Evolutionary conservation across 1,139 yeast genomes (phyloP).

Genomic region (Protomyces gravidus): DNA sequence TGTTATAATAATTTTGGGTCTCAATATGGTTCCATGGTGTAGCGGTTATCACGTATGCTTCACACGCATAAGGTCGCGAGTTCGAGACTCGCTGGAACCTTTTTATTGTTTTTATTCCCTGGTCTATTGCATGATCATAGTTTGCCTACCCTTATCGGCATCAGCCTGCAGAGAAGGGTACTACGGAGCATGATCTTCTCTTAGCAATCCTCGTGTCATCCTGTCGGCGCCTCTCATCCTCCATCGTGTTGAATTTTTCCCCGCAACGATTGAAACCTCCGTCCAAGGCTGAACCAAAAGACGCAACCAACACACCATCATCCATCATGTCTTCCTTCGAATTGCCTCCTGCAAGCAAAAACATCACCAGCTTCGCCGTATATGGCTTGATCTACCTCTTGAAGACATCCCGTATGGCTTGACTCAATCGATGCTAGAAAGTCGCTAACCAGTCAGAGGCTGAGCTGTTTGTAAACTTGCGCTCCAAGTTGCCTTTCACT

Average conservation of each 20-base stretch:
- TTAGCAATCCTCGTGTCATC: too few relatives aligned
- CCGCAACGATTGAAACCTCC: too few relatives aligned
- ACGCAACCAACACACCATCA: slow-evolving; percentile 2
- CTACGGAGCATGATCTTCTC: too few relatives aligned
- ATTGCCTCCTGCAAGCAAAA: not conserved
- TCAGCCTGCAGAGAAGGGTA: too few relatives aligned
- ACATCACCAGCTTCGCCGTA: not conserved
- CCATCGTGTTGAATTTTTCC: too few relatives aligned
- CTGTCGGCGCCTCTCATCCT: too few relatives aligned
- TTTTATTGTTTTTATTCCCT: not conserved
- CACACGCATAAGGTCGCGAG: slow-evolving; percentile 6
- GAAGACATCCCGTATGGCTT: not conserved
- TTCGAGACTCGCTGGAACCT: slow-evolving; percentile 4
- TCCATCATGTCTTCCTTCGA: not conserved
- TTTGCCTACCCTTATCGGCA: too few relatives aligned
- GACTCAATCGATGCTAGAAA: not conserved
- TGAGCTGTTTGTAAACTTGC: not conserved
- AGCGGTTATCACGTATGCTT: slow-evolving; percentile 5
- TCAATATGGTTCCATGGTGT: slow-evolving; percentile 1
- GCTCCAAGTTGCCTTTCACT: slow-evolving; percentile 15
- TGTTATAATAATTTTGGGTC: not conserved
- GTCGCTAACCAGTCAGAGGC: not conserved
- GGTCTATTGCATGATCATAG: too few relatives aligned
- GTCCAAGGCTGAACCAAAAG: too few relatives aligned
- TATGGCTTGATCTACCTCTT: not conserved